phyloP scores from a whole-genome alignment of 148 eudicot genomes.

The Agrostemma githago region DNA sequence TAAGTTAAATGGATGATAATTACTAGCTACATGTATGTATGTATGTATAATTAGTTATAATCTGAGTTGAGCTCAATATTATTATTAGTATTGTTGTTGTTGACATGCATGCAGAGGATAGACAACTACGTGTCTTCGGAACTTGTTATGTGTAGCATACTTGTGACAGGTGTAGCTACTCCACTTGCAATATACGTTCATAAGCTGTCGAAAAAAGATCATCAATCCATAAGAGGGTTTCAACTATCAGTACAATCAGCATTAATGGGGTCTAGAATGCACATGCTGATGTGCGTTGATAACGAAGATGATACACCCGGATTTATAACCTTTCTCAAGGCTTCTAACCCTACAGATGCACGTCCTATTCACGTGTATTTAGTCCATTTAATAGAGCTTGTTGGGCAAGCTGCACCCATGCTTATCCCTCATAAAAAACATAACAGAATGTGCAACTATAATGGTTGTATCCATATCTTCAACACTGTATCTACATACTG shows the following conservation, averaged over 20 bases:
- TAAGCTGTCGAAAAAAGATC: not conserved
- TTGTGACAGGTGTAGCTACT: conserved; percentile 8
- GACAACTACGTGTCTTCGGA: not conserved
- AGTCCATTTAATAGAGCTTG: conserved; percentile 28
- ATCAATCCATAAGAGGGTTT: conserved; percentile 3
- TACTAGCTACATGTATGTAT: no score
- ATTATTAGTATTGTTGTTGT: not conserved
- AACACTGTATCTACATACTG: conserved; percentile 10
- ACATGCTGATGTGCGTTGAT: conserved; percentile 25
- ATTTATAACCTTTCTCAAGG: conserved; percentile 21
- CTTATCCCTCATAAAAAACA: conserved; percentile 22
- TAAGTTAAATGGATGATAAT: no score
- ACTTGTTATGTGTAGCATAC: conserved; percentile 7
- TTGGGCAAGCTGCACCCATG: conserved; percentile 25
- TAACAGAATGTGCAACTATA: conserved; percentile 11
- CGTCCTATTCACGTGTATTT: conserved; percentile 21
- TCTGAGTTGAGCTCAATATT: not conserved
- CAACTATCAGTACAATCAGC: conserved; percentile 10
- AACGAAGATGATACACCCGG: conserved; percentile 25
- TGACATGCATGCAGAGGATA: conserved; percentile 14
- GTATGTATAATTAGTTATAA: no score
- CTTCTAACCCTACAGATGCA: conserved; percentile 15
- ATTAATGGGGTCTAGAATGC: conserved; percentile 11
- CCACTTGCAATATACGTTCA: conserved; percentile 15
- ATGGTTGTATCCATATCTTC: conserved; percentile 24